Evolutionary conservation across 2,329 filamentous ascomycete species (phyloP).

Genomic region (Leptosphaerulina australis): DNA sequence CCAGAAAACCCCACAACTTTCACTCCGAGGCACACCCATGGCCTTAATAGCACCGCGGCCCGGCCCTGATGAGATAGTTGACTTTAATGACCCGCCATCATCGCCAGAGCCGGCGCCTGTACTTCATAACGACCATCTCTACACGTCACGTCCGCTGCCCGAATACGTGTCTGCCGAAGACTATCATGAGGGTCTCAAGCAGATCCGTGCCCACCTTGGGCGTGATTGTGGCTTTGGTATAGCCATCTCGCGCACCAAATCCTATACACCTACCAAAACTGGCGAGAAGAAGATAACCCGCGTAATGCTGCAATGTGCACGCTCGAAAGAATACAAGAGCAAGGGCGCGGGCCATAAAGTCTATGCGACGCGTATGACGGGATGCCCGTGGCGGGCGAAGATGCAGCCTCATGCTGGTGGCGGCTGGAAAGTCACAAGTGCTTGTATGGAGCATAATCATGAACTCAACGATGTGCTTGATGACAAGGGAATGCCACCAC

Average conservation of each 20-base stretch:
- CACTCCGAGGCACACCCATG: conserved; percentile 14
- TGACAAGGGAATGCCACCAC: conserved; percentile 21
- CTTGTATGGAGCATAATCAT: conserved; percentile 21
- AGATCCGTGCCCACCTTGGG: conserved; percentile 19
- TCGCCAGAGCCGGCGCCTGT: conserved; percentile 6
- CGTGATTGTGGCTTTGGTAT: conserved; percentile 22
- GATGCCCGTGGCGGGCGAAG: conserved; percentile 21
- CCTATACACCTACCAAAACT: conserved; percentile 19
- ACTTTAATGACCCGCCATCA: conserved; percentile 13
- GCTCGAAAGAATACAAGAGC: conserved; percentile 24
- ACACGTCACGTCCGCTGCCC: conserved; percentile 14
- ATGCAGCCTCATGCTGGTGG: conserved; percentile 20
- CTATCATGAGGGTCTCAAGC: conserved; percentile 23
- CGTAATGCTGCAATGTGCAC: conserved; percentile 22
- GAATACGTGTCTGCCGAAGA: conserved; percentile 18
- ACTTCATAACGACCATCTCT: conserved; percentile 4
- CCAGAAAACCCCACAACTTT: neutral
- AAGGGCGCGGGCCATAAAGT: conserved; percentile 16
- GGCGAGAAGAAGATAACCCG: conserved; percentile 18
- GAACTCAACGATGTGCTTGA: conserved; percentile 18
- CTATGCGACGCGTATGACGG: conserved; percentile 20
- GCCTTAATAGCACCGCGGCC: conserved; percentile 15
- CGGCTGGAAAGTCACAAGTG: conserved; percentile 15
- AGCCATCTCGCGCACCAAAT: conserved; percentile 22
- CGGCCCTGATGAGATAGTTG: conserved; percentile 8